Percentiles rank a stretch among this genome's conserved stretches.
Evolutionary conservation across 768 basidiomycete species (phyloP).

Genomic region (Coprinopsis marcescibilis): DNA sequence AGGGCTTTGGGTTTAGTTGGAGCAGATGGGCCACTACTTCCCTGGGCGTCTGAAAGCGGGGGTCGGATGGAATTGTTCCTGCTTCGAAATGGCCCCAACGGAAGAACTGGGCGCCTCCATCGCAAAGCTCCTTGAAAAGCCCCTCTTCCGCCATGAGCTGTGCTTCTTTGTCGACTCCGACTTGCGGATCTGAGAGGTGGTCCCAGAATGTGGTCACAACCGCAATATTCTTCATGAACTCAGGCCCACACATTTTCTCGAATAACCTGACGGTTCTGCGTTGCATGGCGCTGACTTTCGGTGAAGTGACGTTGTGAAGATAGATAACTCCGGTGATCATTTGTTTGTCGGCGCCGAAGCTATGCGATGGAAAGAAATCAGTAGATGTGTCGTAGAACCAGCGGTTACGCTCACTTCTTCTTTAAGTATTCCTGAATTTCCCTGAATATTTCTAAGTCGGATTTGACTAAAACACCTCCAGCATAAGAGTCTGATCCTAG

Average conservation of each 20-base stretch:
- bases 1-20: background rate
- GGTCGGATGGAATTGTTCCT: background rate
- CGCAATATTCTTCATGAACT: conserved; percentile 35
- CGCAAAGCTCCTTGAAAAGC: conserved; percentile 25
- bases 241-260: conserved; percentile 36
- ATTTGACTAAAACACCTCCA: too few species aligned
- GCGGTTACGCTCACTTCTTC: too few species aligned
- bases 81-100: conserved; percentile 26
- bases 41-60: background rate
- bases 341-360: too few species aligned
- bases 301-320: too few species aligned
- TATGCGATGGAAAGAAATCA: too few species aligned
- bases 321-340: too few species aligned
- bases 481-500: too few species aligned
- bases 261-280: conserved; percentile 38
- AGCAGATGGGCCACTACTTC: conserved; percentile 3
- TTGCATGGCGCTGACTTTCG: too few species aligned
- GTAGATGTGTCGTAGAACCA: too few species aligned
- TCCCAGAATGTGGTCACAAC: conserved; percentile 44
- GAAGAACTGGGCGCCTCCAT: conserved; percentile 21
- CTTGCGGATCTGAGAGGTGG: conserved; percentile 21
- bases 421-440: too few species aligned
- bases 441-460: too few species aligned
- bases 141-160: conserved; percentile 33
- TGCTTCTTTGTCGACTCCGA: conserved; percentile 27